Evolutionary conservation across 371 early-diverging fungal genomes (phyloP).

Genomic region (Apophysomyces sp.): DNA sequence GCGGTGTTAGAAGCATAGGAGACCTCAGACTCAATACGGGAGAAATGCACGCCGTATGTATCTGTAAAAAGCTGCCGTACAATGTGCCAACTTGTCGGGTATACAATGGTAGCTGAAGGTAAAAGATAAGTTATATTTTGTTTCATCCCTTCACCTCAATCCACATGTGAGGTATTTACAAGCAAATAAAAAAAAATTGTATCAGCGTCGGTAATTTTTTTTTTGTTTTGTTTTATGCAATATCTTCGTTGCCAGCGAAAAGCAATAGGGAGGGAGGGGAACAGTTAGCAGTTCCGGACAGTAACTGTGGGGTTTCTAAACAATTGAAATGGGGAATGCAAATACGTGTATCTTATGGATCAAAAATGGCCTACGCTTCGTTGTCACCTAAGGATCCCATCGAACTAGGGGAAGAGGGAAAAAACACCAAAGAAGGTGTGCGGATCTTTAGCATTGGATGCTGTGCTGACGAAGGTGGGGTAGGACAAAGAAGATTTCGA

Average conservation of each 20-base stretch:
- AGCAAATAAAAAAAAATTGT: constrained; percentile 1
- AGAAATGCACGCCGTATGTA: too few species aligned
- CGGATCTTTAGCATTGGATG: constrained; percentile 12
- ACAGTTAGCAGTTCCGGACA: background rate
- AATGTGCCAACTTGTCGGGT: too few species aligned
- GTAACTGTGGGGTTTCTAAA: background rate
- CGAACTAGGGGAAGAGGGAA: constrained; percentile 43
- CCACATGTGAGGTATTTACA: too few species aligned
- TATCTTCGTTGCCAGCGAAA: background rate
- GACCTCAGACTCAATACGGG: too few species aligned
- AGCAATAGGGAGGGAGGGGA: constrained; percentile 4
- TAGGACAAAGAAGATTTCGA: constrained; percentile 8
- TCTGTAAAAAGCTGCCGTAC: too few species aligned
- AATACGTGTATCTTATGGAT: background rate
- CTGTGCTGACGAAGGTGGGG: constrained; percentile 19
- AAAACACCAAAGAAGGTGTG: constrained; percentile 31
- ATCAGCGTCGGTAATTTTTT: too few species aligned
- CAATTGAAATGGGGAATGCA: constrained; percentile 4
- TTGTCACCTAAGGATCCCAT: constrained; percentile 20
- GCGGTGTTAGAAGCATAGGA: too few species aligned
- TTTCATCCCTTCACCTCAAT: too few species aligned
- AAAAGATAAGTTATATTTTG: too few species aligned
- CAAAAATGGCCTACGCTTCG: background rate
- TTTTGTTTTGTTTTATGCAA: too few species aligned
- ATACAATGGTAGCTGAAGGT: too few species aligned